Evolutionary conservation across 2,329 filamentous ascomycete genomes (phyloP).

Genomic region (Huntiella omanensis): DNA sequence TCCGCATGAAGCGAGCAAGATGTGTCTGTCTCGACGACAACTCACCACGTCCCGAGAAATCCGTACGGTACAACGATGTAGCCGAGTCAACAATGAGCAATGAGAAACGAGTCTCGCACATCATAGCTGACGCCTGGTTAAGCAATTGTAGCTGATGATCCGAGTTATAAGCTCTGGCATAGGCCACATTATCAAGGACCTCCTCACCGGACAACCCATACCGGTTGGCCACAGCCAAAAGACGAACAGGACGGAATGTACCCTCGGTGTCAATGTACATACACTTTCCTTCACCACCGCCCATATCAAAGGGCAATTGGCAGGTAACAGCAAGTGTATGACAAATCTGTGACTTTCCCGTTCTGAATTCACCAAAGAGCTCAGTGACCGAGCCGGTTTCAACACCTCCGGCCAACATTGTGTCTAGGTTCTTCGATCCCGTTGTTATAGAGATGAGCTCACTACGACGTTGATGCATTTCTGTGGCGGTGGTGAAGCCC

Average conservation of each 20-base stretch:
- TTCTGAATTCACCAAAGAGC: slow-evolving; percentile 93
- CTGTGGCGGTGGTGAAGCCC: slow-evolving; percentile 96
- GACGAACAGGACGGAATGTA: slow-evolving; percentile 80
- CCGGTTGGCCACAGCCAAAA: slow-evolving; percentile 80
- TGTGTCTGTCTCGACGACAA: slow-evolving; percentile 84
- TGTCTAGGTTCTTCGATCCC: slow-evolving; percentile 93
- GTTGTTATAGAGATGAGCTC: slow-evolving; percentile 97
- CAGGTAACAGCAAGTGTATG: slow-evolving; percentile 98
- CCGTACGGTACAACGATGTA: slow-evolving; percentile 85
- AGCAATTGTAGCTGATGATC: slow-evolving; percentile 92
- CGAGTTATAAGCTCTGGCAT: slow-evolving; percentile 94
- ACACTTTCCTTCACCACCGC: slow-evolving; percentile 93
- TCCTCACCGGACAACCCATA: slow-evolving; percentile 93
- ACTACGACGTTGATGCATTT: slow-evolving; percentile 94
- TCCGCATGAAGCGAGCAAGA: slow-evolving; percentile 75
- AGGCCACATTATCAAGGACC: slow-evolving; percentile 94
- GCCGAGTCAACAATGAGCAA: slow-evolving; percentile 91
- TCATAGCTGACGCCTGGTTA: slow-evolving; percentile 92
- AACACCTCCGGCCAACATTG: slow-evolving; percentile 77
- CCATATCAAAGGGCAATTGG: slow-evolving; percentile 96
- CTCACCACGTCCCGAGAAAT: slow-evolving; percentile 92
- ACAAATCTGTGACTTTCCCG: slow-evolving; percentile 95
- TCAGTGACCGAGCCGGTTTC: slow-evolving; percentile 97
- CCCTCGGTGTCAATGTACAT: slow-evolving; percentile 97
- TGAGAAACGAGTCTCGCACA: slow-evolving; percentile 97